These are phyloP conservation scores for Amphichorda felina DNA, from an alignment of 2,329 filamentous ascomycete species.

Conservation along the genomic window DNA sequence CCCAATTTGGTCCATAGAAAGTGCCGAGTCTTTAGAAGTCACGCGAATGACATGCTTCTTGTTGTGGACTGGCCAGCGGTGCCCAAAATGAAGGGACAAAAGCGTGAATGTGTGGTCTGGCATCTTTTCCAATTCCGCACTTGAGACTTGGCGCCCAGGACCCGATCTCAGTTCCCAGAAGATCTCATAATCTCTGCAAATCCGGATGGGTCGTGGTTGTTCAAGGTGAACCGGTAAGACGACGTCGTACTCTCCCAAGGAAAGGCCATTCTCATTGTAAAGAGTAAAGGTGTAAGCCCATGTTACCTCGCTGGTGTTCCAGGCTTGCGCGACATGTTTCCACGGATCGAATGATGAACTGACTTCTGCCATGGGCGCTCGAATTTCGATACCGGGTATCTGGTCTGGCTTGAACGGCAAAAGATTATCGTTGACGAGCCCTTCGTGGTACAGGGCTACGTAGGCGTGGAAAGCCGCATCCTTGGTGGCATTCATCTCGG, in stretches of 20 bases:
- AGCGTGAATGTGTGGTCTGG: slow-evolving; percentile 33
- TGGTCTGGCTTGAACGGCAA: slow-evolving; percentile 46
- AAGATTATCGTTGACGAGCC: slow-evolving; percentile 66
- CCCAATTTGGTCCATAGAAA: slow-evolving; percentile 19
- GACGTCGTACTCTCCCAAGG: slow-evolving; percentile 26
- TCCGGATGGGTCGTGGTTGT: slow-evolving; percentile 18
- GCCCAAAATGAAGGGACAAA: slow-evolving; percentile 32
- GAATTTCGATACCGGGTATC: slow-evolving; percentile 23
- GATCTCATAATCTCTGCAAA: slow-evolving; percentile 25
- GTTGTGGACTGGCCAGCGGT: slow-evolving; percentile 29
- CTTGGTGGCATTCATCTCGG: slow-evolving; percentile 60
- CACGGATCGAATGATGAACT: slow-evolving; percentile 33
- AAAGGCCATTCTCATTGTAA: slow-evolving; percentile 15
- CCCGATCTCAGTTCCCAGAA: slow-evolving; percentile 20
- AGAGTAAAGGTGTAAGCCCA: slow-evolving; percentile 19
- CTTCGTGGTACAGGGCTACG: slow-evolving; percentile 52
- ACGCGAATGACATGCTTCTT: slow-evolving; percentile 32
- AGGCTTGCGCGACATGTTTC: slow-evolving; percentile 27
- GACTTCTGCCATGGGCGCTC: slow-evolving; percentile 21
- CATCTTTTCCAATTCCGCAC: slow-evolving; percentile 6
- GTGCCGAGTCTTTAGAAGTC: slow-evolving; percentile 9
- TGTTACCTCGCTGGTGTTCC: slow-evolving; percentile 16
- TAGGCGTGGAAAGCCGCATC: slow-evolving; percentile 82
- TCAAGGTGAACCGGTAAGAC: slow-evolving; percentile 30
- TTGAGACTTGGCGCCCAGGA: slow-evolving; percentile 7